Evolutionary conservation across 352 stramenopile genomes (phyloP).

Genomic region (Globisporangium paddicum): DNA sequence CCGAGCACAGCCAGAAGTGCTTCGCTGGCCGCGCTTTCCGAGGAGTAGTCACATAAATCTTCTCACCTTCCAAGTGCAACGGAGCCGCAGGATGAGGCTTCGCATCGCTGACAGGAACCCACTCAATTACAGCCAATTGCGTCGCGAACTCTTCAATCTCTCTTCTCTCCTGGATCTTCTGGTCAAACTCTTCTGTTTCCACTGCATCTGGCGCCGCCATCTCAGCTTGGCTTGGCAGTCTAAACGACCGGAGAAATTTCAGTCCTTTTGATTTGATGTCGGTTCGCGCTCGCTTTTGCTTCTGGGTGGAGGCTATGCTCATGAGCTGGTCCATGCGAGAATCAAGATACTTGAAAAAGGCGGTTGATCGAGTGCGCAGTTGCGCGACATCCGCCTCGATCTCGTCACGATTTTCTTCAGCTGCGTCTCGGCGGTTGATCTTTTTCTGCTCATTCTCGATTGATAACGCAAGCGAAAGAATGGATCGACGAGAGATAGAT

Average conservation of each 20-base stretch:
- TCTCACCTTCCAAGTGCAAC: conserved; percentile 30
- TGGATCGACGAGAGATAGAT: conserved; percentile 51
- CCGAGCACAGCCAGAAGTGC: conserved; percentile 55
- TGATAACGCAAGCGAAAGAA: conserved; percentile 55
- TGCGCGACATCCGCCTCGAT: conserved; percentile 13
- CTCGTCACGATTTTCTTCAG: conserved; percentile 13
- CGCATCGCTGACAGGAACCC: conserved; percentile 46
- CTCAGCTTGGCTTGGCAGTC: conserved; percentile 19
- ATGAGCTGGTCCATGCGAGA: conserved; percentile 48
- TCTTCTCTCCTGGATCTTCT: conserved; percentile 23
- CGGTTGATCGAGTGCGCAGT: conserved; percentile 31
- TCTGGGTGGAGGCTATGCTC: conserved; percentile 19
- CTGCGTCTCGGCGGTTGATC: conserved; percentile 12
- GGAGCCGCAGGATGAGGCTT: conserved; percentile 32
- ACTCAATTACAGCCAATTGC: conserved; percentile 48
- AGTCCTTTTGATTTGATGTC: conserved; percentile 49
- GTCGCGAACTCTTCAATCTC: conserved; percentile 67
- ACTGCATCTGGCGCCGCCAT: background rate
- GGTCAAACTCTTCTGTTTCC: conserved; percentile 26
- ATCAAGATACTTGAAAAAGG: conserved; percentile 71
- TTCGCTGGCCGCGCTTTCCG: conserved; percentile 34
- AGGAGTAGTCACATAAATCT: conserved; percentile 42
- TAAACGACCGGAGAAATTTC: conserved; percentile 45
- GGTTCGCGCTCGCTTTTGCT: conserved; percentile 24
- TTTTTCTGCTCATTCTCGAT: conserved; percentile 49